Evolutionary conservation across 441 rosid genomes (phyloP).

Genomic region (Jatropha podagrica): DNA sequence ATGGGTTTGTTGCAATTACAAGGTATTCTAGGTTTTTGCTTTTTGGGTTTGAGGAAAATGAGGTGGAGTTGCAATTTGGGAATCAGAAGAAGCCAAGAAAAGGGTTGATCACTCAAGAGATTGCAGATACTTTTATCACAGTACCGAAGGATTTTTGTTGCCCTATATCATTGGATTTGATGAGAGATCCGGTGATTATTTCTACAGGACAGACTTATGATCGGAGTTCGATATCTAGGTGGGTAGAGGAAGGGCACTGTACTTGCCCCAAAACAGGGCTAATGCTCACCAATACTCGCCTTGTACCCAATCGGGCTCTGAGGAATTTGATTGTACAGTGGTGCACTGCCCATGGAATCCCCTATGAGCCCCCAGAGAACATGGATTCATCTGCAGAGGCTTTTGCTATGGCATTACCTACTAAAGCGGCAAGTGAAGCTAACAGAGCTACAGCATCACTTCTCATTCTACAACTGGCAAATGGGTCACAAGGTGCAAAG

Average conservation of each 20-base stretch:
- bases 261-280: conserved; percentile 91
- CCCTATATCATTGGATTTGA: conserved; percentile 81
- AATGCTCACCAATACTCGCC: conserved; percentile 54
- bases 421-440: conserved; percentile 71
- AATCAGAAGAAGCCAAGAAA: conserved; percentile 51
- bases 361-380: conserved; percentile 54
- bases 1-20: conserved; percentile 75
- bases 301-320: conserved; percentile 83
- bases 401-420: conserved; percentile 56
- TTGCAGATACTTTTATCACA: conserved; percentile 59
- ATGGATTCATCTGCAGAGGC: conserved; percentile 48
- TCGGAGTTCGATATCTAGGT: conserved; percentile 74
- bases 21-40: conserved; percentile 77
- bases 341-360: conserved; percentile 75
- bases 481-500: conserved; percentile 60
- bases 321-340: conserved; percentile 81
- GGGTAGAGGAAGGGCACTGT: conserved; percentile 89
- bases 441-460: conserved; percentile 70
- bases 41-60: conserved; percentile 69
- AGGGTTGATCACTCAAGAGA: conserved; percentile 67
- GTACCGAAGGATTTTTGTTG: conserved; percentile 86
- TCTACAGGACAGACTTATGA: conserved; percentile 94
- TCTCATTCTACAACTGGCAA: conserved; percentile 61
- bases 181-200: conserved; percentile 85
- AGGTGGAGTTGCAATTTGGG: conserved; percentile 40